These are phyloP conservation scores for Protomyces inouyei DNA, from an alignment of 1,139 yeast species.

Conservation along the genomic window DNA sequence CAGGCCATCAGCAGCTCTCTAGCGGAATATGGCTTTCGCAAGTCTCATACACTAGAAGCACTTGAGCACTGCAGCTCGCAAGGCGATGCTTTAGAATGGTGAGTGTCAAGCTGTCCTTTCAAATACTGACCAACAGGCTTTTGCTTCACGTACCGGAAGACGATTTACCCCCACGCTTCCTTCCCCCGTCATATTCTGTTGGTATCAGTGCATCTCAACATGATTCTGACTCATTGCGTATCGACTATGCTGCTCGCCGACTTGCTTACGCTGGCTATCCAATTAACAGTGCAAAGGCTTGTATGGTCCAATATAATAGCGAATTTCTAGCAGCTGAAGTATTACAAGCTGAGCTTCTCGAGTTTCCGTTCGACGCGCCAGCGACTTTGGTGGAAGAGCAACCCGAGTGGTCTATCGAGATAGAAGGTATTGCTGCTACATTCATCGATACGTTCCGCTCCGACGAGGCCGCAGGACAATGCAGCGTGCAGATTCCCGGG, in stretches of 20 bases:
- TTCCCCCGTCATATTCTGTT: conserved; percentile 40
- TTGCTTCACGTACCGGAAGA: conserved; percentile 50
- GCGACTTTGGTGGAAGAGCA: conserved; percentile 35
- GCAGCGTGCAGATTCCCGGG: conserved; percentile 28
- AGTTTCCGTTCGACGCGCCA: conserved; percentile 39
- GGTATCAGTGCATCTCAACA: conserved; percentile 38
- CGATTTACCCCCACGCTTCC: conserved; percentile 63
- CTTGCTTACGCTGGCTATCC: conserved; percentile 66
- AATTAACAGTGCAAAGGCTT: conserved; percentile 54
- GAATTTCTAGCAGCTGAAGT: conserved; percentile 37
- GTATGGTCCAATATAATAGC: conserved; percentile 40
- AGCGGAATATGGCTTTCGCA: conserved; percentile 59
- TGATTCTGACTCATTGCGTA: conserved; percentile 38
- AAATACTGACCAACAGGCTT: neutral
- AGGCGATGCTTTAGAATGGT: conserved; percentile 65
- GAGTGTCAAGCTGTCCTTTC: conserved; percentile 36
- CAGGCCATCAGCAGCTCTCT: conserved; percentile 35
- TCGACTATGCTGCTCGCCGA: conserved; percentile 52
- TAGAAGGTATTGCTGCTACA: conserved; percentile 61
- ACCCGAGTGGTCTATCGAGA: conserved; percentile 64
- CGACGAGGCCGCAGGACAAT: conserved; percentile 22
- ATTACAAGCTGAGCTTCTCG: conserved; percentile 39
- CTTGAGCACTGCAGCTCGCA: conserved; percentile 51
- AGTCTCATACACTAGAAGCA: conserved; percentile 66
- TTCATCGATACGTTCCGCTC: conserved; percentile 41